Evolutionary conservation across 805 yeast genomes (phyloP).

Genomic region (Vanderwaltozyma verrucispora): DNA sequence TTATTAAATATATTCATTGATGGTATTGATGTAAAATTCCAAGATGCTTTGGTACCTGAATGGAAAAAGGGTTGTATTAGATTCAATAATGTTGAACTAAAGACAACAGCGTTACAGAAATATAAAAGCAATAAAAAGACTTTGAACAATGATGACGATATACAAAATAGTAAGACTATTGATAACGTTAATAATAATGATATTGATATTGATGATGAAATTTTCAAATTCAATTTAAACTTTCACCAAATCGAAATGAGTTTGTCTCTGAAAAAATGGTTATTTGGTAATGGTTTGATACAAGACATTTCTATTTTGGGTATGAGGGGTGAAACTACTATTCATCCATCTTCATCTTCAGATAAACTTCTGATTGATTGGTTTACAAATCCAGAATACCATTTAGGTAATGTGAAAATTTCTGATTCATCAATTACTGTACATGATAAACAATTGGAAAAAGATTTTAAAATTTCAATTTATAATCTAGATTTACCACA

Average conservation of each 20-base stretch:
- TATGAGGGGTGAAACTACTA: conserved; percentile 58
- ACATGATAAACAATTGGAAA: conserved; percentile 13
- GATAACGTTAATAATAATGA: no score
- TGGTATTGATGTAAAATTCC: conserved; percentile 70
- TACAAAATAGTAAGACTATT: no score
- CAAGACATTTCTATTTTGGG: conserved; percentile 74
- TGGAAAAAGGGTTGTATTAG: conserved; percentile 82
- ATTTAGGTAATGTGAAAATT: conserved; percentile 34
- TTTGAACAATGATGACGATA: no score
- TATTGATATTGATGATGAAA: conserved; percentile 6
- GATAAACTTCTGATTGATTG: conserved; percentile 4
- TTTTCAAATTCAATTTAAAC: conserved; percentile 67
- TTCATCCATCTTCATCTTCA: conserved; percentile 1
- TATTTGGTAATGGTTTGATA: conserved; percentile 74
- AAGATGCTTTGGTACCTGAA: conserved; percentile 83
- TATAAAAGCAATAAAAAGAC: no score
- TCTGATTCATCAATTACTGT: conserved; percentile 23
- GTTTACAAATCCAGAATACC: conserved; percentile 31
- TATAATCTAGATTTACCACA: conserved; percentile 59
- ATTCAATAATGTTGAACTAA: conserved; percentile 63
- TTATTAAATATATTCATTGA: conserved; percentile 52
- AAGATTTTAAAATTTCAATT: conserved; percentile 36
- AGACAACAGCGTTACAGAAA: conserved; percentile 30
- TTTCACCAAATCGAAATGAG: conserved; percentile 75
- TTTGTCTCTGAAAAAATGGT: conserved; percentile 74